Conservation (phyloP, 257 asterid species). For the Verbascum thapsus region DNA sequence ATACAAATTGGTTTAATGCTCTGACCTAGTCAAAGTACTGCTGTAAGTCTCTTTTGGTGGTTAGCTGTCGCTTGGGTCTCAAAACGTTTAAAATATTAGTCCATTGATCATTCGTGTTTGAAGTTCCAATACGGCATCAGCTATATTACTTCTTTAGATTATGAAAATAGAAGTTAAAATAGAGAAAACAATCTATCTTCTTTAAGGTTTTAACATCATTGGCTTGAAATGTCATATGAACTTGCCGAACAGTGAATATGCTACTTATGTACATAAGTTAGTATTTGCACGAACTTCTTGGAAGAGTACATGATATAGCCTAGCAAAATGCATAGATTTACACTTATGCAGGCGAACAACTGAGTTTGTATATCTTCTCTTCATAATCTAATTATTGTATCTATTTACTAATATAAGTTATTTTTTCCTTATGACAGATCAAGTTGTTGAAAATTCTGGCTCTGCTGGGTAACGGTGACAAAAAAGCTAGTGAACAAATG, state of each 20-base stretch:
- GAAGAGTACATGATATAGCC: not conserved
- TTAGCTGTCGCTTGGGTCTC: too few relatives aligned
- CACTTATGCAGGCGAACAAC: conserved; percentile 24
- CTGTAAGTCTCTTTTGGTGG: too few relatives aligned
- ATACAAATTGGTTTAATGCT: too few relatives aligned
- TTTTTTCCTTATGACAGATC: conserved; percentile 51
- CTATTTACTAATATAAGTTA: not conserved
- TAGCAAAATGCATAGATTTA: conserved; percentile 15
- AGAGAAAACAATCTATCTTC: too few relatives aligned
- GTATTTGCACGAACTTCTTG: conserved; percentile 5
- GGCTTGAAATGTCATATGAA: not conserved
- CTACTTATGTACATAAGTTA: not conserved
- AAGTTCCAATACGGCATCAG: too few relatives aligned
- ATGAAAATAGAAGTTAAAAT: too few relatives aligned
- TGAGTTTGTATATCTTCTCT: not conserved
- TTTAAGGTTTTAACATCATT: too few relatives aligned
- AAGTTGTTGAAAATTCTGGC: conserved; percentile 85
- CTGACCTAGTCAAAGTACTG: too few relatives aligned
- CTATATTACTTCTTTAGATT: too few relatives aligned
- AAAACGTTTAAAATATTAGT: too few relatives aligned
- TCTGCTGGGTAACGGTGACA: conserved; percentile 81
- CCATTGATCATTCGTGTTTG: too few relatives aligned
- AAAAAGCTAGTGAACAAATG: conserved; percentile 93
- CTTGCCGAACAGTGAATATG: conserved; percentile 18
- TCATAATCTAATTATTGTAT: not conserved